A percentile compares a stretch with the other conserved stretches of the same genome.
These are phyloP conservation scores for Colletotrichum higginsianum DNA, from an alignment of 2,329 filamentous ascomycete species.

Conservation along the genomic window DNA sequence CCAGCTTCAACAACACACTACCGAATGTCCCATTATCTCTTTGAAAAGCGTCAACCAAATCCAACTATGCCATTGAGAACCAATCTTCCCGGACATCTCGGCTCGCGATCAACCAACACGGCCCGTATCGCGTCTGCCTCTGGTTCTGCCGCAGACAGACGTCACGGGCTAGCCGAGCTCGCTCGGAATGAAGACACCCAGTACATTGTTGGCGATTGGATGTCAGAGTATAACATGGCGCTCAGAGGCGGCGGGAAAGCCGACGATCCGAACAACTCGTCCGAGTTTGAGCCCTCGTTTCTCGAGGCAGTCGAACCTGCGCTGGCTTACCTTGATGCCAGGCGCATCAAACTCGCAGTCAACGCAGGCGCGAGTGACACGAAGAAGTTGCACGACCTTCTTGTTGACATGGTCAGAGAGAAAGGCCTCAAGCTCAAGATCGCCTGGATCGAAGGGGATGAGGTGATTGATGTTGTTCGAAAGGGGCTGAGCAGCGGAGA, in stretches of 20 bases:
- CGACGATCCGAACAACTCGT: slow-evolving; percentile 47
- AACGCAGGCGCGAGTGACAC: slow-evolving; percentile 59
- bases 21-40: background rate
- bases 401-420: slow-evolving; percentile 49
- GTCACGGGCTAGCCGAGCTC: slow-evolving; percentile 46
- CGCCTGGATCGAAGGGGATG: slow-evolving; percentile 57
- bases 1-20: background rate
- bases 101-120: background rate
- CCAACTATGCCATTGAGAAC: slow-evolving; percentile 4
- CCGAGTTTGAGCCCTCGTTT: slow-evolving; percentile 56
- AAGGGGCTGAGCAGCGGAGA: slow-evolving; percentile 13
- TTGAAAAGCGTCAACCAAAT: background rate
- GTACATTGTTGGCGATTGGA: slow-evolving; percentile 58
- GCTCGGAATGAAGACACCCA: slow-evolving; percentile 49
- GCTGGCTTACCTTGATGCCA: slow-evolving; percentile 52
- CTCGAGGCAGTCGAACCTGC: slow-evolving; percentile 60
- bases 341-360: slow-evolving; percentile 55
- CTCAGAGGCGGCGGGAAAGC: slow-evolving; percentile 48
- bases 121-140: slow-evolving; percentile 51
- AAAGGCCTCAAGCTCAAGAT: slow-evolving; percentile 51
- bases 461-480: slow-evolving; percentile 50
- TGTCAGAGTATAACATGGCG: slow-evolving; percentile 67
- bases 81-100: background rate
- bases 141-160: slow-evolving; percentile 46
- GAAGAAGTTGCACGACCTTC: slow-evolving; percentile 49